phyloP scores from a whole-genome alignment of 805 yeast genomes.

The Candida stauntonica region DNA sequence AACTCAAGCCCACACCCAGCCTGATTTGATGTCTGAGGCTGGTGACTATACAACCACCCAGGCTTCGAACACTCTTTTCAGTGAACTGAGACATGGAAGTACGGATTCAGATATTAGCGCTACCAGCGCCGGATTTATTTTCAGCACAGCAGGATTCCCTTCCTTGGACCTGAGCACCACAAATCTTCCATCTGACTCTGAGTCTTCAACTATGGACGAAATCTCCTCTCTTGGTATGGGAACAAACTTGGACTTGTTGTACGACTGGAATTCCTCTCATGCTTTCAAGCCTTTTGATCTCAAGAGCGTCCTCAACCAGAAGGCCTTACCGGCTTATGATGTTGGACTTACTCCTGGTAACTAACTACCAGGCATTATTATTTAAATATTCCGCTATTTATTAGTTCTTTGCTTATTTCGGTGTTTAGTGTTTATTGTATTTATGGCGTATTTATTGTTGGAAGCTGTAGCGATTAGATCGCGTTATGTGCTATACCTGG shows the following conservation, averaged over 20 bases:
- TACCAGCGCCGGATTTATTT: no score
- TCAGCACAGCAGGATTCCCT: no score
- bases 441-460: no score
- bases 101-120: constrained; percentile 6
- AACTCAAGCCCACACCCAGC: constrained; percentile 1
- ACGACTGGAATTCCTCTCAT: constrained; percentile 12
- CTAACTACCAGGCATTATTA: constrained; percentile 1
- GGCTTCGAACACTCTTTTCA: background rate
- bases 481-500: no score
- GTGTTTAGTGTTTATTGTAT: no score
- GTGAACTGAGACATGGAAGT: constrained; percentile 4
- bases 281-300: constrained; percentile 3
- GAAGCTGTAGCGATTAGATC: no score
- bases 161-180: no score
- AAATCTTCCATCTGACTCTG: no score
- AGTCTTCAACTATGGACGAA: constrained; percentile 2
- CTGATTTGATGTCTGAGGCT: constrained; percentile 3
- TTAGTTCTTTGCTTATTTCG: no score
- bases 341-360: constrained; percentile 5
- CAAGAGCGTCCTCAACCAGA: constrained; percentile 1
- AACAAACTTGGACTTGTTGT: constrained; percentile 12
- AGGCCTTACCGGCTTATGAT: no score
- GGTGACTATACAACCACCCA: constrained; percentile 4
- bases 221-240: constrained; percentile 9
- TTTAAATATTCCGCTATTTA: constrained; percentile 5